Conservation (phyloP, 1,139 yeast genomes). For the Protomyces macrosporus region DNA sequence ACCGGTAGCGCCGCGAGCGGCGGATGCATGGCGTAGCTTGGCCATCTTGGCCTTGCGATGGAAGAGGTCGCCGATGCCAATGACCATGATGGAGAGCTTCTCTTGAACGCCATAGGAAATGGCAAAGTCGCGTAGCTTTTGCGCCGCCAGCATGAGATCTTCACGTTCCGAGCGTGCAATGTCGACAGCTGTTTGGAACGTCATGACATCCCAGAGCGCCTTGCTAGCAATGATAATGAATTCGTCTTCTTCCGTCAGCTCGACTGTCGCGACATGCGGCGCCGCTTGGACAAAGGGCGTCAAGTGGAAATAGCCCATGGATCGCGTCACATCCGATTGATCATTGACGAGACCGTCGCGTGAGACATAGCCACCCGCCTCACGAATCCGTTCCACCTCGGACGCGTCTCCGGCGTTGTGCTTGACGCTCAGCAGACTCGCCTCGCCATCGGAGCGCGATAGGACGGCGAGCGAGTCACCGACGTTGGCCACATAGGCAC, state of each 20-base stretch:
- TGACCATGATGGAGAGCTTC: constrained; percentile 76
- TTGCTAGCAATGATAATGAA: constrained; percentile 80
- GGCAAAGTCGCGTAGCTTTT: constrained; percentile 87
- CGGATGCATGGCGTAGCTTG: constrained; percentile 37
- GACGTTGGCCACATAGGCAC: constrained; percentile 73
- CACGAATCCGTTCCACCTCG: constrained; percentile 83
- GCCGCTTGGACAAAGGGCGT: constrained; percentile 87
- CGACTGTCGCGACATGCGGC: constrained; percentile 65
- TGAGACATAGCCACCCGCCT: constrained; percentile 85
- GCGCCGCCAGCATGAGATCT: constrained; percentile 89
- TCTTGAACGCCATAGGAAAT: constrained; percentile 84
- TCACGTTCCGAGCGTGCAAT: constrained; percentile 75
- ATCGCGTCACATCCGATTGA: constrained; percentile 74
- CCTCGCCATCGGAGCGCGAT: constrained; percentile 77
- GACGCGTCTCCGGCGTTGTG: constrained; percentile 77
- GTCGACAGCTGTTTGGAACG: constrained; percentile 84
- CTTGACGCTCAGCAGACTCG: constrained; percentile 61
- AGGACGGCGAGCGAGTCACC: constrained; percentile 86
- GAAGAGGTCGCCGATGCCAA: constrained; percentile 51
- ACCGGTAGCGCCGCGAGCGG: constrained; percentile 7
- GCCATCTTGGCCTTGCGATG: constrained; percentile 33
- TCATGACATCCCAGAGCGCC: constrained; percentile 77
- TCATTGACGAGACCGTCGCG: constrained; percentile 85
- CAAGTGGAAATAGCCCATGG: constrained; percentile 74
- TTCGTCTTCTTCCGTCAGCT: constrained; percentile 67